Conservation (phyloP, 2,329 filamentous ascomycete species). For the Colletotrichum sp. region DNA sequence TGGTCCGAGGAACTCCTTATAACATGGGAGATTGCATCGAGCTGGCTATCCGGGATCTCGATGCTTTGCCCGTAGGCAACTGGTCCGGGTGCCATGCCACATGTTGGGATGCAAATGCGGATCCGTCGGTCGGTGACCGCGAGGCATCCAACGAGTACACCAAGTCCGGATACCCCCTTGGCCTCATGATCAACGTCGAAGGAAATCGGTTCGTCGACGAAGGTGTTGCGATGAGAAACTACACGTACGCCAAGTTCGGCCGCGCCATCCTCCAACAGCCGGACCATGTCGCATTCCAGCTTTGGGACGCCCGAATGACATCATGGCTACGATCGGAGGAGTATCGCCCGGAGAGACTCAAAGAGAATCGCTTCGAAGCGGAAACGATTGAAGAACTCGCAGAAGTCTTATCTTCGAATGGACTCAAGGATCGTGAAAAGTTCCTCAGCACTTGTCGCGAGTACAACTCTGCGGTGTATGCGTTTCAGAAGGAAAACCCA, state of each 20-base stretch:
- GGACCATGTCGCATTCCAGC: not conserved
- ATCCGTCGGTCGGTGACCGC: not conserved
- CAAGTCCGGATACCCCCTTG: not conserved
- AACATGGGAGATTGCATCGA: not conserved
- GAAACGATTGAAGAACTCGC: conserved; percentile 61
- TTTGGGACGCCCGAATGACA: not conserved
- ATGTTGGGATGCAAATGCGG: not conserved
- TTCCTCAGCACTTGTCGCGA: conserved; percentile 59
- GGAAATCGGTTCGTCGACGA: not conserved
- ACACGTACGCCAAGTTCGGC: not conserved
- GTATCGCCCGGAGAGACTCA: conserved; percentile 63
- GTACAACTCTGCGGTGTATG: conserved; percentile 63
- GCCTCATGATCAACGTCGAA: not conserved
- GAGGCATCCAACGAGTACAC: not conserved
- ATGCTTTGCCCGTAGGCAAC: not conserved
- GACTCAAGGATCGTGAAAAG: conserved; percentile 46
- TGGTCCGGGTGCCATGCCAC: not conserved
- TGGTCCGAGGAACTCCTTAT: not conserved
- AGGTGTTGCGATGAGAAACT: not conserved
- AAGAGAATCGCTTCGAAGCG: conserved; percentile 49
- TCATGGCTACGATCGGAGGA: conserved; percentile 55
- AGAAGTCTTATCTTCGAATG: conserved; percentile 47
- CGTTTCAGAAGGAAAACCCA: conserved; percentile 49
- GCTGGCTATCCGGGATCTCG: not conserved
- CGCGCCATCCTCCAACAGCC: not conserved